Percentiles rank a stretch among this genome's conserved stretches.
These are phyloP conservation scores for Ustilago tritici DNA, from an alignment of 1,284 basidiomycete species.

Conservation along the genomic window DNA sequence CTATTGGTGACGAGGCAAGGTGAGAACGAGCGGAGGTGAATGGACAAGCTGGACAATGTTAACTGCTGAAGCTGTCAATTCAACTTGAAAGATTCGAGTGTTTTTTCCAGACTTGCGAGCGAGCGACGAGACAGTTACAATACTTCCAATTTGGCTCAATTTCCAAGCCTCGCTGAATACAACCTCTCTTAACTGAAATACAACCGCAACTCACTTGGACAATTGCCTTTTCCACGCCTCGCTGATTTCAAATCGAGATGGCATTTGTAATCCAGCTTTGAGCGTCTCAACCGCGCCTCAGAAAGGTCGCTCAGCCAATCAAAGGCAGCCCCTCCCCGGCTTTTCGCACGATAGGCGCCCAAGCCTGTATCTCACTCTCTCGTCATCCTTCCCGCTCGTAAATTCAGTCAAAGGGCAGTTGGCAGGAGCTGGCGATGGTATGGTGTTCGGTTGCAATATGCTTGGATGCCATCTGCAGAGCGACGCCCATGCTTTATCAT, in stretches of 20 bases:
- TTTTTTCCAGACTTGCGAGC: background rate
- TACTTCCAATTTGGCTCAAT: background rate
- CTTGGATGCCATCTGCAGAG: background rate
- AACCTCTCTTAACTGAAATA: background rate
- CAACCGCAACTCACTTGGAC: background rate
- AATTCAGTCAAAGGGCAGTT: no score
- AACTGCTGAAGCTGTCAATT: constrained; percentile 9
- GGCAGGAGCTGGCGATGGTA: no score
- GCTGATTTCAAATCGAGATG: constrained; percentile 5
- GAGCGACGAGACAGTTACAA: background rate
- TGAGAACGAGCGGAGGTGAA: background rate
- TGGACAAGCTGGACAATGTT: background rate
- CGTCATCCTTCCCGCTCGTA: no score
- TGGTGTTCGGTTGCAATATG: background rate
- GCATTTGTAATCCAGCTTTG: constrained; percentile 38
- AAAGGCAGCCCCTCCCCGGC: constrained; percentile 18
- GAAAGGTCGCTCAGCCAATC: constrained; percentile 39
- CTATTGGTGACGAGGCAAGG: constrained; percentile 6
- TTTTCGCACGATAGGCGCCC: constrained; percentile 28
- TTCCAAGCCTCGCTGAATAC: constrained; percentile 4
- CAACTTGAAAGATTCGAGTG: no score
- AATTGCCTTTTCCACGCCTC: background rate
- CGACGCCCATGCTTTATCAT: background rate
- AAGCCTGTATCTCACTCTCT: background rate
- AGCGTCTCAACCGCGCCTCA: constrained; percentile 3